phyloP scores from a whole-genome alignment of 2,329 filamentous ascomycete genomes.

The Leptographium procerum region DNA sequence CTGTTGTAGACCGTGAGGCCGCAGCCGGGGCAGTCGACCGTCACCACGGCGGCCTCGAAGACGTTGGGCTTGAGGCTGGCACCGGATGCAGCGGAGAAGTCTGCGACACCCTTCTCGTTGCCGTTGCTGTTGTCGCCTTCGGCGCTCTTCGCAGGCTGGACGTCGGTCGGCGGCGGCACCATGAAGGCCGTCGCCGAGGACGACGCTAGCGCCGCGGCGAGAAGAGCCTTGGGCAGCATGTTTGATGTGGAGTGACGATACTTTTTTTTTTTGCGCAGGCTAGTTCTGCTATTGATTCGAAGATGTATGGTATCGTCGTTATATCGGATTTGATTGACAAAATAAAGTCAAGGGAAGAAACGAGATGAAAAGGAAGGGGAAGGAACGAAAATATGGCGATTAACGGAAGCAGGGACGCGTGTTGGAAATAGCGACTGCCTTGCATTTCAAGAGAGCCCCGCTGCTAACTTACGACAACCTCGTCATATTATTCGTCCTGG shows the following conservation, averaged over 20 bases:
- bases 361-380: background rate
- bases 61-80: background rate
- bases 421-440: background rate
- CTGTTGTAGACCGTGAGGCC: slow-evolving; percentile 18
- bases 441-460: background rate
- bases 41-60: slow-evolving; percentile 4
- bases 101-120: background rate
- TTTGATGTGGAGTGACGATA: background rate
- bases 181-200: slow-evolving; percentile 35
- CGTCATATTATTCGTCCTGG: background rate
- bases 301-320: background rate
- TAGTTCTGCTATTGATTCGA: background rate
- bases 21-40: slow-evolving; percentile 44
- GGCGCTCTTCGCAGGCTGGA: slow-evolving; percentile 18
- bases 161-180: slow-evolving; percentile 36
- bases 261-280: background rate
- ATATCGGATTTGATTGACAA: background rate
- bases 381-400: background rate
- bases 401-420: background rate
- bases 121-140: slow-evolving; percentile 4
- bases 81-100: background rate
- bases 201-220: slow-evolving; percentile 29
- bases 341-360: background rate
- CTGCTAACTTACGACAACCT: background rate
- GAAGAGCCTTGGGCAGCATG: slow-evolving; percentile 31